Percentiles rank a stretch among this genome's conserved stretches.
Conservation (phyloP, 345 rosid species). For the Corymbia maculata region DNA sequence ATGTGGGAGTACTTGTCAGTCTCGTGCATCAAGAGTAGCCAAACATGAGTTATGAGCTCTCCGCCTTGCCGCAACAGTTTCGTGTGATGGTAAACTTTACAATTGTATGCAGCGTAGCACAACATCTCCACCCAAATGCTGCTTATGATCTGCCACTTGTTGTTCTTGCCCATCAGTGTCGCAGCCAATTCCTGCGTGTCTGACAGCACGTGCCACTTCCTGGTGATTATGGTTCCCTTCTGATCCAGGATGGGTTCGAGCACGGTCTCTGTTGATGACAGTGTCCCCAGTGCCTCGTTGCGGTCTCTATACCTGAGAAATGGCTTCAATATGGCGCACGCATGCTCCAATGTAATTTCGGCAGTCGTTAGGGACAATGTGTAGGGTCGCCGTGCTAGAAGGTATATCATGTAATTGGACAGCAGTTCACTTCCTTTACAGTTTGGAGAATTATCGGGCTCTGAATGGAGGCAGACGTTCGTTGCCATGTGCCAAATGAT, state of each 20-base stretch:
- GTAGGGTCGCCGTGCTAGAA: background rate
- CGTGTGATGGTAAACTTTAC: background rate
- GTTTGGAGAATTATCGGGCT: background rate
- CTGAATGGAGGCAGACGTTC: background rate
- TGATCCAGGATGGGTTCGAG: background rate
- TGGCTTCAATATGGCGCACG: background rate
- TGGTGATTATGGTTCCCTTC: background rate
- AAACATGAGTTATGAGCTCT: background rate
- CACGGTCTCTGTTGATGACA: background rate
- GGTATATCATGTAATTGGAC: background rate
- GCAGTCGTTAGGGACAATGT: background rate
- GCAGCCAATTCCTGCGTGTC: background rate
- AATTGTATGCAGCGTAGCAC: background rate
- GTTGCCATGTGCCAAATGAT: slow-evolving; percentile 1
- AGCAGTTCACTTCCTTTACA: background rate
- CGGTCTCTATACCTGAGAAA: background rate
- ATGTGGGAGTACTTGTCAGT: background rate
- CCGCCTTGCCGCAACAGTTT: background rate
- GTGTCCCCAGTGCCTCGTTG: background rate
- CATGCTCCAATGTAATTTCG: background rate
- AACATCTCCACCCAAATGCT: background rate
- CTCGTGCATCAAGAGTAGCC: background rate
- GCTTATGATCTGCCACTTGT: background rate
- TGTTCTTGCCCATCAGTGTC: background rate
- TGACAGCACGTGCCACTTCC: background rate